Conservation (phyloP, 2,329 filamentous ascomycete species). For the Aspergillus fructus region DNA sequence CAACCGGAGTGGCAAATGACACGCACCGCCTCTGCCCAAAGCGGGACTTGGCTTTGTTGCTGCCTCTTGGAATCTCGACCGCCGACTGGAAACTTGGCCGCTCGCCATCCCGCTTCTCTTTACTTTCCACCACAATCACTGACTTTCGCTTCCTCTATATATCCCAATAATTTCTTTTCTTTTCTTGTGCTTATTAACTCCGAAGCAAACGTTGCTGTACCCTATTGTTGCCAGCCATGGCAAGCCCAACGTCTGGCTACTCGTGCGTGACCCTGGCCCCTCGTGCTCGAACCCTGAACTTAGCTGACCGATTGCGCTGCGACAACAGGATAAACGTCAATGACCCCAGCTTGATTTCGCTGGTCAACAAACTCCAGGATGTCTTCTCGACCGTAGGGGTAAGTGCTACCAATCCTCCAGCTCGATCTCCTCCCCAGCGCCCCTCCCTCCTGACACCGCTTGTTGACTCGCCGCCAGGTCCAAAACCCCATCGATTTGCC, state of each 20-base stretch:
- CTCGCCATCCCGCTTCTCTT: conserved; percentile 18
- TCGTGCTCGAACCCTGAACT: conserved; percentile 20
- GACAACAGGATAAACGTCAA: conserved; percentile 66
- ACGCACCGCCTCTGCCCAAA: conserved; percentile 11
- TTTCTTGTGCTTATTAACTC: conserved; percentile 5
- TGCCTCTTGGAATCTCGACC: conserved; percentile 8
- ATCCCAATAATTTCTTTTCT: background rate
- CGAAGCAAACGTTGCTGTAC: conserved; percentile 15
- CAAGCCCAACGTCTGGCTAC: conserved; percentile 42
- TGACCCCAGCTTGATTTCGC: conserved; percentile 68
- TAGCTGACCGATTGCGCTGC: conserved; percentile 25
- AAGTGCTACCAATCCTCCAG: conserved; percentile 37
- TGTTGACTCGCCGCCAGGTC: conserved; percentile 55
- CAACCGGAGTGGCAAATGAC: background rate
- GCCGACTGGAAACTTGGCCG: conserved; percentile 18
- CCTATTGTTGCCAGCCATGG: conserved; percentile 41
- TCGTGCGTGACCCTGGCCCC: conserved; percentile 42
- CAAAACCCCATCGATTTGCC: conserved; percentile 99
- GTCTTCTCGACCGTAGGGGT: conserved; percentile 95
- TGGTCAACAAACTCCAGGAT: conserved; percentile 99
- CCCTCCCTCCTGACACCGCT: conserved; percentile 25
- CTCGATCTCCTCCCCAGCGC: conserved; percentile 7
- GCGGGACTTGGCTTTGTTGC: conserved; percentile 8
- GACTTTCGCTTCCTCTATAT: conserved; percentile 8
- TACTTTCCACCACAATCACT: conserved; percentile 8